Percentiles rank a stretch among this genome's conserved stretches.
Evolutionary conservation across 2,329 filamentous ascomycete species (phyloP).

Genomic region (Neurospora sp.): DNA sequence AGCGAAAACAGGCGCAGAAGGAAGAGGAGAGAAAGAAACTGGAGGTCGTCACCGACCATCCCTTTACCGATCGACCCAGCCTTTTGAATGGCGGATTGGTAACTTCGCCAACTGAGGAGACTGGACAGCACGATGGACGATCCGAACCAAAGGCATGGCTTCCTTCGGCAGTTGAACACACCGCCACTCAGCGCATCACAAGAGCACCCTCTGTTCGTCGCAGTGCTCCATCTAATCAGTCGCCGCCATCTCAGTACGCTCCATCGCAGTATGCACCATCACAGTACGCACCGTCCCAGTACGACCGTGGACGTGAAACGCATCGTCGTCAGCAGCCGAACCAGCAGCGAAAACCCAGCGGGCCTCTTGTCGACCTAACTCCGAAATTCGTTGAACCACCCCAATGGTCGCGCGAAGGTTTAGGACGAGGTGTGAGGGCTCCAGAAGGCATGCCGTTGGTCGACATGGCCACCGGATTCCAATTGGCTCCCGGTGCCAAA

Average conservation of each 20-base stretch:
- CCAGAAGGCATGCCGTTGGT: constrained; percentile 14
- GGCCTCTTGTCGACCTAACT: constrained; percentile 17
- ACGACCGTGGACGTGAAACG: not conserved
- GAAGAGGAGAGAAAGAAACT: constrained; percentile 11
- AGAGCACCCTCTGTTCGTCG: not conserved
- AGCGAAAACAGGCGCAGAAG: constrained; percentile 30
- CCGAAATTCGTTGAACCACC: constrained; percentile 16
- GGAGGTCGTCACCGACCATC: constrained; percentile 18
- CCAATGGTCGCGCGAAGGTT: constrained; percentile 17
- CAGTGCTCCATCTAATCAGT: not conserved
- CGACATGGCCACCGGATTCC: constrained; percentile 14
- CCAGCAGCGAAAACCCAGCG: not conserved
- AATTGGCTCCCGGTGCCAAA: not conserved
- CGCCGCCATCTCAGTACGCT: not conserved
- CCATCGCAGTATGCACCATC: not conserved
- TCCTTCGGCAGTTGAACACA: constrained; percentile 25
- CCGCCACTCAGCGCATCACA: constrained; percentile 12
- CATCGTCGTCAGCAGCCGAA: not conserved
- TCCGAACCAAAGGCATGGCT: constrained; percentile 25
- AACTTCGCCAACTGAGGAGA: constrained; percentile 11
- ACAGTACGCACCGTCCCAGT: not conserved
- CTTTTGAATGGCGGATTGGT: constrained; percentile 37
- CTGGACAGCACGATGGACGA: constrained; percentile 19
- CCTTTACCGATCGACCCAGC: constrained; percentile 48
- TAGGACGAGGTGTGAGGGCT: constrained; percentile 12